phyloP scores from a whole-genome alignment of 768 basidiomycete species.

The Suillus fuscotomentosus region DNA sequence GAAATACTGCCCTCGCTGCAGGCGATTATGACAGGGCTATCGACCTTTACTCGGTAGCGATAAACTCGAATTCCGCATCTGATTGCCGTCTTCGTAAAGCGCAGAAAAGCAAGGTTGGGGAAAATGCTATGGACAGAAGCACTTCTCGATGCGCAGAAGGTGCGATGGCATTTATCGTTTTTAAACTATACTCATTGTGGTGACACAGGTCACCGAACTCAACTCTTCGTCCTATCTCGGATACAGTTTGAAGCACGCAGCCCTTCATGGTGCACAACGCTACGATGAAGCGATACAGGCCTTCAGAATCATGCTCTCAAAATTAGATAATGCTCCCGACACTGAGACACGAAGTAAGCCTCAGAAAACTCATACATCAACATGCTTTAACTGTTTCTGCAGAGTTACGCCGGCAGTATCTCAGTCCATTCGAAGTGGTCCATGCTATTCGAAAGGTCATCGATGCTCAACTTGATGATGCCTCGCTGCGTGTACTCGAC shows the following conservation, averaged over 20 bases:
- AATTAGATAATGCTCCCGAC: too few relatives aligned
- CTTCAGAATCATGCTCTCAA: too few relatives aligned
- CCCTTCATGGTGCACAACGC: not conserved
- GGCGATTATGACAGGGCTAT: not conserved
- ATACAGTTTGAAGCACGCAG: not conserved
- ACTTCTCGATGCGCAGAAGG: not conserved
- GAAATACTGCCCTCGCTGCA: not conserved
- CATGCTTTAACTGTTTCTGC: too few relatives aligned
- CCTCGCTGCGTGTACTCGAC: too few relatives aligned
- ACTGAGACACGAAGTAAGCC: too few relatives aligned
- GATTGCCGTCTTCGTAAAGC: not conserved
- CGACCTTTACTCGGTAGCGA: not conserved
- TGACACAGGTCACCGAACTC: not conserved
- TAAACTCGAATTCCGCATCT: not conserved
- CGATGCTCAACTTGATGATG: too few relatives aligned
- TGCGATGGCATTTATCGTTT: not conserved
- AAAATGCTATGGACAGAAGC: not conserved
- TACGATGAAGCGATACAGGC: not conserved
- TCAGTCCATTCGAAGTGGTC: too few relatives aligned
- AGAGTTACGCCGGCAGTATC: too few relatives aligned
- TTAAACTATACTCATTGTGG: too few relatives aligned
- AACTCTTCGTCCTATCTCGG: not conserved
- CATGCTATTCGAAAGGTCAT: too few relatives aligned
- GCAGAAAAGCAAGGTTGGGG: not conserved
- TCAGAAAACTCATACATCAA: too few relatives aligned